These are phyloP conservation scores for Delphinella strobiligena DNA, from an alignment of 2,329 filamentous ascomycete species.

Conservation along the genomic window DNA sequence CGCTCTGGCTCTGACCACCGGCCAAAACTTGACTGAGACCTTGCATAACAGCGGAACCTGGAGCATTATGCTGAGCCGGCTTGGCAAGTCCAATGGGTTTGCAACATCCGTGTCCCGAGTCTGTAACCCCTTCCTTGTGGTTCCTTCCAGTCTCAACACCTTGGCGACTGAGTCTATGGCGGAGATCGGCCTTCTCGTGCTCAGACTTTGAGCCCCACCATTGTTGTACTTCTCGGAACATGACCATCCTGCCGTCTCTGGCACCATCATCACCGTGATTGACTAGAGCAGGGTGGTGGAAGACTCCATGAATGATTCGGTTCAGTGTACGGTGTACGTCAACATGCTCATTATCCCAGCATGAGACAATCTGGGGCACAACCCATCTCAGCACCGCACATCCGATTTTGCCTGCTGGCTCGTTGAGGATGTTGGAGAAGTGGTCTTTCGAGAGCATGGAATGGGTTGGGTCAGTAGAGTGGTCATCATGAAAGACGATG, in stretches of 20 bases:
- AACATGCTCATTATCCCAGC: conserved; percentile 65
- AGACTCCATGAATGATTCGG: conserved; percentile 62
- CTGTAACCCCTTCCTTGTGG: conserved; percentile 74
- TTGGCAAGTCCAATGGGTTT: conserved; percentile 70
- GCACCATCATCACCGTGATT: conserved; percentile 44
- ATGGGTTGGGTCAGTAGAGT: conserved; percentile 72
- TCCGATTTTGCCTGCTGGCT: conserved; percentile 73
- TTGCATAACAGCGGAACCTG: conserved; percentile 24
- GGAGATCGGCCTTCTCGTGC: conserved; percentile 52
- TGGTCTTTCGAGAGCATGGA: conserved; percentile 95
- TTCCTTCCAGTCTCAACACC: conserved; percentile 70
- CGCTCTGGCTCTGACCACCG: conserved; percentile 8
- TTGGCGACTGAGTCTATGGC: conserved; percentile 61
- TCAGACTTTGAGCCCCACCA: conserved; percentile 69
- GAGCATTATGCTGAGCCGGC: conserved; percentile 34
- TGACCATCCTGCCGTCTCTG: conserved; percentile 57
- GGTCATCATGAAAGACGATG: conserved; percentile 72
- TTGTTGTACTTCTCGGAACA: conserved; percentile 68
- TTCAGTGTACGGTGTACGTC: conserved; percentile 61
- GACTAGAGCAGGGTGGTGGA: conserved; percentile 79
- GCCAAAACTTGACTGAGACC: conserved; percentile 18
- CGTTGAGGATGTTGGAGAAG: conserved; percentile 81
- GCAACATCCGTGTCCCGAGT: conserved; percentile 76
- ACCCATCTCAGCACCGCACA: conserved; percentile 71
- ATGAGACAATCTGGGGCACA: conserved; percentile 77